Conservation (phyloP, 768 basidiomycete genomes). For the Xerocomellus chrysenteron region DNA sequence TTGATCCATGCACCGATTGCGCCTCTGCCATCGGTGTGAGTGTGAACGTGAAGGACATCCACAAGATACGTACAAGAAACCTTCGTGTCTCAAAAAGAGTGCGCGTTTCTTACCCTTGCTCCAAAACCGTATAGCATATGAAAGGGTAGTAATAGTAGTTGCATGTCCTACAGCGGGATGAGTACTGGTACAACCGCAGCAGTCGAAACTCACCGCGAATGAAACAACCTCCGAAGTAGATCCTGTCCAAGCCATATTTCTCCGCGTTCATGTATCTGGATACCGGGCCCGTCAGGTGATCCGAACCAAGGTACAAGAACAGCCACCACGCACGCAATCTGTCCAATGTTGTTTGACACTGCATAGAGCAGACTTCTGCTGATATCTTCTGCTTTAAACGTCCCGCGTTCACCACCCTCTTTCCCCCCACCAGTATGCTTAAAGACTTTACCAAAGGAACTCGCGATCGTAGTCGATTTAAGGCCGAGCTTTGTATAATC, state of each 20-base stretch:
- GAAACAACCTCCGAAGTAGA: conserved; percentile 99
- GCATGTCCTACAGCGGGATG: conserved; percentile 69
- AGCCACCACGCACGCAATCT: conserved; percentile 84
- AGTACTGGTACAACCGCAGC: not conserved
- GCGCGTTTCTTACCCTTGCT: conserved; percentile 96
- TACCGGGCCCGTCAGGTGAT: conserved; percentile 14
- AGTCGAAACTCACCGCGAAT: conserved; percentile 75
- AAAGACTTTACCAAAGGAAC: conserved; percentile 98
- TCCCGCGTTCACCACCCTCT: conserved; percentile 51
- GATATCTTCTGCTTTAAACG: conserved; percentile 89
- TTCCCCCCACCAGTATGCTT: conserved; percentile 63
- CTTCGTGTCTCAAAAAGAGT: conserved; percentile 95
- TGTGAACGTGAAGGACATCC: not conserved
- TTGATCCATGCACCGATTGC: conserved; percentile 98
- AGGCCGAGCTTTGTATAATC: conserved; percentile 94
- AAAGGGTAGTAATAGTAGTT: conserved; percentile 94
- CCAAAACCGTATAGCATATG: conserved; percentile 99
- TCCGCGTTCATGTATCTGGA: conserved; percentile 94
- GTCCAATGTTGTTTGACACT: conserved; percentile 98
- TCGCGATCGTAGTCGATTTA: conserved; percentile 97
- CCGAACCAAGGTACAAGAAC: conserved; percentile 1
- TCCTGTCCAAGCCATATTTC: conserved; percentile 93
- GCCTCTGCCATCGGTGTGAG: conserved; percentile 51
- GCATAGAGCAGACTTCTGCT: conserved; percentile 93
- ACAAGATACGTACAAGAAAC: conserved; percentile 78